These are phyloP conservation scores for Aspergillus fischeri DNA, from an alignment of 2,329 filamentous ascomycete species.

Conservation along the genomic window DNA sequence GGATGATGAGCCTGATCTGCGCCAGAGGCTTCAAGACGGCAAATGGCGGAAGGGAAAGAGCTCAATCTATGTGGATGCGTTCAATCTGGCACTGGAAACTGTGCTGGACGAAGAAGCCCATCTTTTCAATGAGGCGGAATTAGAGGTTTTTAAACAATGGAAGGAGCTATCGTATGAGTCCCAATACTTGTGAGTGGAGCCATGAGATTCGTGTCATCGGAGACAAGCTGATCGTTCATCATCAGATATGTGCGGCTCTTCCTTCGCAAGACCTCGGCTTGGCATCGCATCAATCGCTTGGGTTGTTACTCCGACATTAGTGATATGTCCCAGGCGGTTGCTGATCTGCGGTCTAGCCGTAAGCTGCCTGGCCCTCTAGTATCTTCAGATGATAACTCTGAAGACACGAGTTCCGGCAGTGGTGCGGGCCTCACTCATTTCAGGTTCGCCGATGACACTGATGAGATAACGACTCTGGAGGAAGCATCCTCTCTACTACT, in stretches of 20 bases:
- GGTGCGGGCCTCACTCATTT: conserved; percentile 56
- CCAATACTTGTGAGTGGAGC: conserved; percentile 71
- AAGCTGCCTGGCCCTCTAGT: conserved; percentile 49
- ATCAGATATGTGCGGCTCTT: conserved; percentile 85
- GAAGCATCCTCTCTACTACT: conserved; percentile 77
- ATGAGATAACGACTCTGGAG: conserved; percentile 71
- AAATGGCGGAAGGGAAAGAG: conserved; percentile 73
- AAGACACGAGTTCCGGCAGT: conserved; percentile 46
- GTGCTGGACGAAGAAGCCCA: conserved; percentile 86
- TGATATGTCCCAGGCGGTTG: conserved; percentile 64
- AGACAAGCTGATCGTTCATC: conserved; percentile 5
- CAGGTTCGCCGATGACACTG: conserved; percentile 74
- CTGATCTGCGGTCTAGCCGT: conserved; percentile 57
- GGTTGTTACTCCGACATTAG: conserved; percentile 80
- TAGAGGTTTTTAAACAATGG: conserved; percentile 73
- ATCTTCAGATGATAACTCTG: conserved; percentile 35
- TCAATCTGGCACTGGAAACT: conserved; percentile 85
- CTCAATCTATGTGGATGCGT: conserved; percentile 95
- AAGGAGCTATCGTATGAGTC: conserved; percentile 70
- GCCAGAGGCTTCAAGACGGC: conserved; percentile 52
- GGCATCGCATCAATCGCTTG: conserved; percentile 77
- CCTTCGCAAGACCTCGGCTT: conserved; percentile 81
- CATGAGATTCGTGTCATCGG: neutral
- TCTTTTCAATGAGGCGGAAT: conserved; percentile 78
- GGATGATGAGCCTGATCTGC: conserved; percentile 37